phyloP scores from a whole-genome alignment of 371 early-diverging fungal genomes.

The Apophysomyces elegans region DNA sequence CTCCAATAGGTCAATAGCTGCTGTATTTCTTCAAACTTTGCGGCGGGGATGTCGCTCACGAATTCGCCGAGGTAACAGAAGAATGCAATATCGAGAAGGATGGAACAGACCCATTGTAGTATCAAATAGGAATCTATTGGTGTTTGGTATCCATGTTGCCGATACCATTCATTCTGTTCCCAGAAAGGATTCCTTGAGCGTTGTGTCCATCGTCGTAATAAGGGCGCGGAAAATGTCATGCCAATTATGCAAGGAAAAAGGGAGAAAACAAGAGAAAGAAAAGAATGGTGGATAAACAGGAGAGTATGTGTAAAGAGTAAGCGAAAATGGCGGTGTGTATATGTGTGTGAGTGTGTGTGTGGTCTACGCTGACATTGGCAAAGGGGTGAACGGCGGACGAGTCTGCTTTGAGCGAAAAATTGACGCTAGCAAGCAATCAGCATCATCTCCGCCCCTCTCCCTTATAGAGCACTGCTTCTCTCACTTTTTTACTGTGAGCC shows the following conservation, averaged over 20 bases:
- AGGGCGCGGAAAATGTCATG: neutral
- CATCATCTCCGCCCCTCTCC: too few relatives aligned
- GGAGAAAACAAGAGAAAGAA: neutral
- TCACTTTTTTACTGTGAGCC: too few relatives aligned
- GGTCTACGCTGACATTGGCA: neutral
- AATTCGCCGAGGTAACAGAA: conserved; percentile 48
- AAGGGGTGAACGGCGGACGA: neutral
- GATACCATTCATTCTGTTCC: conserved; percentile 64
- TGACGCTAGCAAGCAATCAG: too few relatives aligned
- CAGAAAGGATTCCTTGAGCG: conserved; percentile 20
- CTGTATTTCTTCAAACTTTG: neutral
- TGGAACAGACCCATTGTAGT: conserved; percentile 53
- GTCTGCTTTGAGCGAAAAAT: too few relatives aligned
- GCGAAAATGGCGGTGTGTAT: neutral
- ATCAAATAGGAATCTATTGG: conserved; percentile 64
- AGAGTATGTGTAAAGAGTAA: neutral
- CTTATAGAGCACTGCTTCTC: too few relatives aligned
- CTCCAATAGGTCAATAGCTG: neutral
- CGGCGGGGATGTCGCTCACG: conserved; percentile 9
- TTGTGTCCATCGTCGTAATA: conserved; percentile 1
- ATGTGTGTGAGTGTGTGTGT: neutral
- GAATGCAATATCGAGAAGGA: conserved; percentile 47
- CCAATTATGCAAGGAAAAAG: neutral
- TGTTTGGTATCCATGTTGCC: conserved; percentile 60
- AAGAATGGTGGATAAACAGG: neutral